Evolutionary conservation across 2,329 filamentous ascomycete genomes (phyloP).

Genomic region (Helotiales sp.): DNA sequence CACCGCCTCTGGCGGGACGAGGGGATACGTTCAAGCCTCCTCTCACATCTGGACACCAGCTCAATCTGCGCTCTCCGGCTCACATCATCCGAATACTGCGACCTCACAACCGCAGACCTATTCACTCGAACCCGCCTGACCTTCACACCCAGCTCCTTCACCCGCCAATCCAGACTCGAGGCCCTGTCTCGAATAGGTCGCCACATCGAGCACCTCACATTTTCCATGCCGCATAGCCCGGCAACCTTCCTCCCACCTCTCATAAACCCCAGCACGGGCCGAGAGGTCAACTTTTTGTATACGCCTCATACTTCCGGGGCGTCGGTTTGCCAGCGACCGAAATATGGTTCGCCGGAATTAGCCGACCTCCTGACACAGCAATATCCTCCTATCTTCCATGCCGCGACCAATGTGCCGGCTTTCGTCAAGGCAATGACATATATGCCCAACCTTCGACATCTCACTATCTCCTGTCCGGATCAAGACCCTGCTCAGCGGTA

Average conservation of each 20-base stretch:
- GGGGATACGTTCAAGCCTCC: conserved; percentile 36
- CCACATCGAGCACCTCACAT: conserved; percentile 78
- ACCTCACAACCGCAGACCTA: conserved; percentile 69
- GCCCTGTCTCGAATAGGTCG: conserved; percentile 79
- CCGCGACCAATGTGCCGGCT: conserved; percentile 83
- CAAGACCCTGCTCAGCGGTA: conserved; percentile 73
- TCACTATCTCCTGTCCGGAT: conserved; percentile 77
- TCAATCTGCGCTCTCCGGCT: conserved; percentile 63
- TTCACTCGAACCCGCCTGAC: conserved; percentile 73
- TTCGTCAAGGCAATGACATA: conserved; percentile 77
- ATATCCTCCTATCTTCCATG: conserved; percentile 88
- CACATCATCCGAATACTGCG: conserved; percentile 72
- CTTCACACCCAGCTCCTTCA: conserved; percentile 77
- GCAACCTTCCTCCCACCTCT: conserved; percentile 85
- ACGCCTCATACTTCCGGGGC: conserved; percentile 73
- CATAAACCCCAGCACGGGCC: conserved; percentile 75
- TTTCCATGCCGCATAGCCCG: conserved; percentile 76
- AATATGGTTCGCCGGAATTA: conserved; percentile 80
- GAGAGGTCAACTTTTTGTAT: conserved; percentile 82
- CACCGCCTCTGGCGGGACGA: conserved; percentile 42
- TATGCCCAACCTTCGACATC: conserved; percentile 71
- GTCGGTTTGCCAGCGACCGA: conserved; percentile 66
- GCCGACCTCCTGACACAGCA: conserved; percentile 83
- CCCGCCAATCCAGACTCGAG: conserved; percentile 71
- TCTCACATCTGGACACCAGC: conserved; percentile 39